Evolutionary conservation across 176 grass and related monocot genomes (phyloP).

Genomic region (Phoenix roebelenii): DNA sequence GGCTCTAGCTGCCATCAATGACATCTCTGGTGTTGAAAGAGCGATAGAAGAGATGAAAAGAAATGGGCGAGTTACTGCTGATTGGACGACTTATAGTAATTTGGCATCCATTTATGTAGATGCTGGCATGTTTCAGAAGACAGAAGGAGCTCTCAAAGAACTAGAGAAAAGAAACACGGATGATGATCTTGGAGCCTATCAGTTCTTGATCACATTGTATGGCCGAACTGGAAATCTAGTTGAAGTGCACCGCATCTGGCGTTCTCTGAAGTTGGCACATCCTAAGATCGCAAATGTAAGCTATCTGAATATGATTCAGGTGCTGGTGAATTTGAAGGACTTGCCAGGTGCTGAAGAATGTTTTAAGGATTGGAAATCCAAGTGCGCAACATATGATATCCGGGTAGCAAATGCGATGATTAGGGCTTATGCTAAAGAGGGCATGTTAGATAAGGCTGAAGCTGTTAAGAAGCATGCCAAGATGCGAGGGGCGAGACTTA

Average conservation of each 20-base stretch:
- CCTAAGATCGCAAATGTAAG: constrained; percentile 76
- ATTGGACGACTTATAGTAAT: constrained; percentile 98
- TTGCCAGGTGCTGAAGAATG: constrained; percentile 70
- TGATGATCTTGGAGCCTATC: constrained; percentile 69
- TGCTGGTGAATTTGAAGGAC: constrained; percentile 75
- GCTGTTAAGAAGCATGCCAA: constrained; percentile 66
- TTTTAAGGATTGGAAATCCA: constrained; percentile 83
- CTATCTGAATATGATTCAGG: constrained; percentile 97
- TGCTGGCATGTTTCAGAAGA: constrained; percentile 64
- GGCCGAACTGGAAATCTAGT: constrained; percentile 67
- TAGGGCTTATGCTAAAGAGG: constrained; percentile 73
- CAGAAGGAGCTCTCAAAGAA: constrained; percentile 75
- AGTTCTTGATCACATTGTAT: constrained; percentile 88
- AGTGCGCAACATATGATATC: constrained; percentile 62
- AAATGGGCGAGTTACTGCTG: constrained; percentile 77
- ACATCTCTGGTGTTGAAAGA: constrained; percentile 77
- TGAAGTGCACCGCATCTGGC: constrained; percentile 83
- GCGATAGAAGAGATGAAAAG: constrained; percentile 92
- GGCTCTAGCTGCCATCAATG: constrained; percentile 44
- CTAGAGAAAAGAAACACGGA: constrained; percentile 62
- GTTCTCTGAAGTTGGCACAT: constrained; percentile 51
- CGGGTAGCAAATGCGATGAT: constrained; percentile 85
- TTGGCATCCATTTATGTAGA: constrained; percentile 84
- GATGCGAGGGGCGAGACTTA: constrained; percentile 60
- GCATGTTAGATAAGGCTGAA: constrained; percentile 67